phyloP scores from a whole-genome alignment of 116 monocot genomes.

The Phalaenopsis hybrid region DNA sequence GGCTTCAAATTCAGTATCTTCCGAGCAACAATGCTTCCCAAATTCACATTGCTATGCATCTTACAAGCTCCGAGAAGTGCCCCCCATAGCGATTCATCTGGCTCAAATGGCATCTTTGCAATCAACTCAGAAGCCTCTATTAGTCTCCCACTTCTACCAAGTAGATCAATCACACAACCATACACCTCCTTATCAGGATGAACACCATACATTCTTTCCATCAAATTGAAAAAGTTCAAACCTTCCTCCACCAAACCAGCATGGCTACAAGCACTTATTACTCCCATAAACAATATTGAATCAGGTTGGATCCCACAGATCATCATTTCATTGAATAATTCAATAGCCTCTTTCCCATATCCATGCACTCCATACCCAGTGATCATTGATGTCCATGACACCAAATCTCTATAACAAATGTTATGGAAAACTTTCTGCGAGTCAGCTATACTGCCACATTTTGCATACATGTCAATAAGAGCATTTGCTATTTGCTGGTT shows the following conservation, averaged over 20 bases:
- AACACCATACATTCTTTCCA: constrained; percentile 24
- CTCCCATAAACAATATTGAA: constrained; percentile 34
- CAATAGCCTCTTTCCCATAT: constrained; percentile 40
- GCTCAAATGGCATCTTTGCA: constrained; percentile 37
- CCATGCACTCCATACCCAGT: constrained; percentile 61
- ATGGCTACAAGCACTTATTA: constrained; percentile 67
- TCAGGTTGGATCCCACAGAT: constrained; percentile 25
- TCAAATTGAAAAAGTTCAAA: constrained; percentile 40
- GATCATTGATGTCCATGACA: constrained; percentile 75
- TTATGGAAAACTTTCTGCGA: constrained; percentile 34
- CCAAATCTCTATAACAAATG: constrained; percentile 33
- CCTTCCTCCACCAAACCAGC: constrained; percentile 66
- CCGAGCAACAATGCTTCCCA: constrained; percentile 40
- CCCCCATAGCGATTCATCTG: constrained; percentile 62
- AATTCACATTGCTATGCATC: constrained; percentile 34
- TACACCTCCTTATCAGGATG: constrained; percentile 44
- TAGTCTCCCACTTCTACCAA: constrained; percentile 59
- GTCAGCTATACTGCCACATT: constrained; percentile 43
- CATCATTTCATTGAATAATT: constrained; percentile 52
- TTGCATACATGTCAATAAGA: constrained; percentile 66
- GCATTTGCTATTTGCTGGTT: constrained; percentile 46
- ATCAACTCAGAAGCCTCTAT: constrained; percentile 40
- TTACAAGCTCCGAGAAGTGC: constrained; percentile 71
- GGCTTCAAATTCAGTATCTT: constrained; percentile 41
- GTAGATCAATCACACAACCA: constrained; percentile 56